Evolutionary conservation across 2,329 filamentous ascomycete species (phyloP).

Genomic region (Ceratocystis destructans): DNA sequence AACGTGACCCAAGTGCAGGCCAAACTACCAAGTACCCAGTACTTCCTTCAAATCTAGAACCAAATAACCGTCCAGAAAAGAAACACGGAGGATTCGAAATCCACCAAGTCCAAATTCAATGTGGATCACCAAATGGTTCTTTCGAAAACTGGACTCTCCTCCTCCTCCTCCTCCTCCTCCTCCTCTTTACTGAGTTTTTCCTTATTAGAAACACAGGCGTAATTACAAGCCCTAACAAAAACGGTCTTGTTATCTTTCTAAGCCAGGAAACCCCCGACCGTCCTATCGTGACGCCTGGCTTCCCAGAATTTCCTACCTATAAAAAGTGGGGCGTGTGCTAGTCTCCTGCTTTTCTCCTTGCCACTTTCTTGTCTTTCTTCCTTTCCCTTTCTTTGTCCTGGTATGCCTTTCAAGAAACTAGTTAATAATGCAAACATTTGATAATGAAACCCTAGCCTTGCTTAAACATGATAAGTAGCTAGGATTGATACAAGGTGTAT

Average conservation of each 20-base stretch:
- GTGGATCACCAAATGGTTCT: background rate
- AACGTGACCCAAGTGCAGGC: background rate
- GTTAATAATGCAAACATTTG: background rate
- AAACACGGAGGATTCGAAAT: background rate
- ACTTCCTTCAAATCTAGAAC: background rate
- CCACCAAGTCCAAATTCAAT: constrained; percentile 2
- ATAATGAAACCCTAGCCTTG: background rate
- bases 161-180: background rate
- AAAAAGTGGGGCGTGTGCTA: background rate
- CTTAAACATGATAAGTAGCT: background rate
- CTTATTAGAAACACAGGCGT: no score
- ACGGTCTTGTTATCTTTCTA: no score
- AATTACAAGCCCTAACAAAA: no score
- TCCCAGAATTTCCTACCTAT: no score
- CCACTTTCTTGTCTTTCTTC: background rate
- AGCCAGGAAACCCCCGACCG: no score
- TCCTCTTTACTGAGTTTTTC: background rate
- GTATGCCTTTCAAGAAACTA: background rate
- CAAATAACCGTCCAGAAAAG: background rate
- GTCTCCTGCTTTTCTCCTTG: background rate
- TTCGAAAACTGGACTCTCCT: background rate
- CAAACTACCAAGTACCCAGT: background rate
- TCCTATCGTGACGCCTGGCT: no score
- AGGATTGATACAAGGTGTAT: no score
- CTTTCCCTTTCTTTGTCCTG: background rate